Base-by-base conservation (phyloP, 164 flowering plant species). In the Magnolia sinica region DNA sequence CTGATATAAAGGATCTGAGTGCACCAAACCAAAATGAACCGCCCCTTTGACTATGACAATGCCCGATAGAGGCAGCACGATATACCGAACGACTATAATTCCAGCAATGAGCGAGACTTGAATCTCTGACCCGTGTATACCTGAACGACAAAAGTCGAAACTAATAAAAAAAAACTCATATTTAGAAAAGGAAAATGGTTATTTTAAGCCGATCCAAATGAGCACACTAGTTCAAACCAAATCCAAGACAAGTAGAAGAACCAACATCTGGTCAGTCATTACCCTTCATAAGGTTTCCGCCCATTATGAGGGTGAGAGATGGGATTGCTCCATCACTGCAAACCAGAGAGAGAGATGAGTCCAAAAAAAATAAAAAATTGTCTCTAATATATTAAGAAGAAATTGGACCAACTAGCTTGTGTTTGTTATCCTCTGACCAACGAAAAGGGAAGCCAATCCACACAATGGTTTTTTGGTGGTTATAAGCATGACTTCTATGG, bases 291-390 rank as follows among this genome's bases (percentile, higher is more conserved):
- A 92, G 94, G 81, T 92, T 92, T 50, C 83, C 96, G 70, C 96
- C 96, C 68, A 92, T 7, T 24, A 93, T 85, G 51, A 93, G 81
- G 8, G 93, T 89, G 58, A 87, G 6, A 58, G 85, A 49, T 73
- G 98, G 98, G 65, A 92, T 86, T 29, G 96, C 89, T 67, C 87
- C 96, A 71, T 91, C 89, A 76, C 98, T 93, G 88, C 76, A 77
- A 73, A 55, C 5, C 23, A 76, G 14, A 66, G 64, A 76, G 55
- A 37, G 7, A 16, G 52, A 64, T 59, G n/a, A 13, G 19, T 13
- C 64, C 16, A 13, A 20, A 18, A 8, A 29, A 50, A 16, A 70
- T 9, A 3, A 59, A n/a, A 20, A 6, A 23, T 22, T 10, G 31
- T 8, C 61, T n/a, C 11, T 72, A 8, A 49, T 49, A 52, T n/a